Percentiles rank a stretch among this genome's conserved stretches.
Conservation (phyloP, 1,284 basidiomycete genomes). For the Lentinula novae-zelandiae region DNA sequence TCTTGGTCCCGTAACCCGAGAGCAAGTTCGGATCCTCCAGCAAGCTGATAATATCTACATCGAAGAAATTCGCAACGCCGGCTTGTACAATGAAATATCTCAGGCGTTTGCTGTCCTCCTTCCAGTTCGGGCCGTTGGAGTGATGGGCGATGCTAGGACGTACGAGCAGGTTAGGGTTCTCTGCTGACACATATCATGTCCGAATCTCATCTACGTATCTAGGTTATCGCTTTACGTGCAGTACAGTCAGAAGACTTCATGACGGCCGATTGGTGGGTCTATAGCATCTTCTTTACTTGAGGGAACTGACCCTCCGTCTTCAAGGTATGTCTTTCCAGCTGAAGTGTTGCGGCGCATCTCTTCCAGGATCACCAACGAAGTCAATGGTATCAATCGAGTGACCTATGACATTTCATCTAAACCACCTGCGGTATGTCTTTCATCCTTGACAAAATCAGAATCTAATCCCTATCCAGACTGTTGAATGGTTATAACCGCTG, state of each 20-base stretch:
- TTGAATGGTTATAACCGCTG: conserved; percentile 14
- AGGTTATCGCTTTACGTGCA: conserved; percentile 88
- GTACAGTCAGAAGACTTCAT: conserved; percentile 96
- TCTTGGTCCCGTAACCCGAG: conserved; percentile 89
- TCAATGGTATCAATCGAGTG: conserved; percentile 88
- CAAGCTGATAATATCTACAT: conserved; percentile 97
- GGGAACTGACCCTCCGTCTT: not conserved
- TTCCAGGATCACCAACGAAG: conserved; percentile 98
- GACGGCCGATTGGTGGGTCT: conserved; percentile 87
- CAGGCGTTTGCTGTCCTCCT: conserved; percentile 97
- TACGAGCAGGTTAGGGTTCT: conserved; percentile 81
- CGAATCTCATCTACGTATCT: not conserved
- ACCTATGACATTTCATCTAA: conserved; percentile 98
- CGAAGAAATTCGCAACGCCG: conserved; percentile 93
- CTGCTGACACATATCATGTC: not conserved
- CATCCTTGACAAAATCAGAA: not conserved
- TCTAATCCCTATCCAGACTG: conserved; percentile 10
- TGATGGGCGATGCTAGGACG: conserved; percentile 96
- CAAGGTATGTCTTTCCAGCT: conserved; percentile 92
- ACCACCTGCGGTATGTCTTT: conserved; percentile 77
- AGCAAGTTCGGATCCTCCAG: conserved; percentile 94
- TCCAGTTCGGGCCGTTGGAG: conserved; percentile 96
- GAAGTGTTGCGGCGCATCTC: conserved; percentile 90
- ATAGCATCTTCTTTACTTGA: not conserved
- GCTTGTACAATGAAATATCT: conserved; percentile 90